Evolutionary conservation across 2,329 filamentous ascomycete genomes (phyloP).

Genomic region (Diaporthe vaccinii): DNA sequence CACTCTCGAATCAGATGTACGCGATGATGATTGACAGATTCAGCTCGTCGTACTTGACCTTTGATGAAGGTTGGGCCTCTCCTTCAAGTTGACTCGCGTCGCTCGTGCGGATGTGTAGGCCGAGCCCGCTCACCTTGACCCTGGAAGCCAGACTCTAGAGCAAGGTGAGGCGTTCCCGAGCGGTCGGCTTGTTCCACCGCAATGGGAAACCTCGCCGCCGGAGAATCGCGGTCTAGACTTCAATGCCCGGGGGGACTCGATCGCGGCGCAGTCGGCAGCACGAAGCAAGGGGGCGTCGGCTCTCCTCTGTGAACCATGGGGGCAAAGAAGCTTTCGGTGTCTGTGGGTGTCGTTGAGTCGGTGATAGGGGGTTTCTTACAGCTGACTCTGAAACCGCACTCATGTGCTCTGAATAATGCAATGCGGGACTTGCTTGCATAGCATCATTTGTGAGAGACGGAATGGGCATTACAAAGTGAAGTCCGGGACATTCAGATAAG

Average conservation of each 20-base stretch:
- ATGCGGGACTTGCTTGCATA: not conserved
- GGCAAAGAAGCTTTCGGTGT: constrained; percentile 6
- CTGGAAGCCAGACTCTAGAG: constrained; percentile 1
- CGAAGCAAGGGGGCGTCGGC: not conserved
- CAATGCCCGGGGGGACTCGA: constrained; percentile 20
- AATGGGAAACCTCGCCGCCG: constrained; percentile 2
- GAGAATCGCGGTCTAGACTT: constrained; percentile 10
- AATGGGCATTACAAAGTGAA: not conserved
- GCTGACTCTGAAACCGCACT: constrained; percentile 26
- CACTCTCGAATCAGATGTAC: constrained; percentile 26
- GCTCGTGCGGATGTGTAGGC: constrained; percentile 23
- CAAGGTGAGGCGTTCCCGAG: constrained; percentile 17
- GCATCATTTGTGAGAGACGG: not conserved
- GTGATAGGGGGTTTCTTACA: not conserved
- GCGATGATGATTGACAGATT: not conserved
- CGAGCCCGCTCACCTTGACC: constrained; percentile 22
- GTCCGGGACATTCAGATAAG: constrained; percentile 11
- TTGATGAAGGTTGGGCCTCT: constrained; percentile 10
- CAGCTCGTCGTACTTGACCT: constrained; percentile 8
- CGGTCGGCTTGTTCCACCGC: constrained; percentile 14
- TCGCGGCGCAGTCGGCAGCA: constrained; percentile 19
- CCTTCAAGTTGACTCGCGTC: constrained; percentile 17
- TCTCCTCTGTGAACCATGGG: not conserved
- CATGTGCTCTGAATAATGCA: constrained; percentile 18
- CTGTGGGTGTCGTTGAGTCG: constrained; percentile 10